Percentiles rank a stretch among this genome's conserved stretches.
Conservation (phyloP, 768 basidiomycete genomes). For the Termitomyces bulborhizus region DNA sequence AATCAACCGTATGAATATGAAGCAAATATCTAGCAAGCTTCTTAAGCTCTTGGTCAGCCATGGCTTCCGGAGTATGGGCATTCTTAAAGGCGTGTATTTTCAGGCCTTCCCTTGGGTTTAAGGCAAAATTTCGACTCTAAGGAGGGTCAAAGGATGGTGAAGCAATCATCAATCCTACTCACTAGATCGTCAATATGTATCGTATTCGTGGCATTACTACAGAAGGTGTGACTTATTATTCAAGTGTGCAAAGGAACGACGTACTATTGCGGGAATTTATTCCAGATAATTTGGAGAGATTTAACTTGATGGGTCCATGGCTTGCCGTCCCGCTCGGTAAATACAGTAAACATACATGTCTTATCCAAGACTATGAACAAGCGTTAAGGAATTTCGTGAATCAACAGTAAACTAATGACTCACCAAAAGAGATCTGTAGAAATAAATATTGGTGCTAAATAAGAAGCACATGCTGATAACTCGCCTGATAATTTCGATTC, state of each 20-base stretch:
- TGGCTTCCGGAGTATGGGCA: slow-evolving; percentile 59
- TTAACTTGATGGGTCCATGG: slow-evolving; percentile 80
- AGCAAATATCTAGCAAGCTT: slow-evolving; percentile 62
- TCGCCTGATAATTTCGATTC: slow-evolving; percentile 62
- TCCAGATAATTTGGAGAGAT: slow-evolving; percentile 82
- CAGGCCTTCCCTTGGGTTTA: slow-evolving; percentile 79
- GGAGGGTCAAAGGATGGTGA: not conserved
- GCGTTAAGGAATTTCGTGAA: slow-evolving; percentile 4
- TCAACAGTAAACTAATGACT: slow-evolving; percentile 1
- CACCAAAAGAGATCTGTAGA: slow-evolving; percentile 59
- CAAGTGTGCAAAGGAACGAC: slow-evolving; percentile 10
- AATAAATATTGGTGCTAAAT: not conserved
- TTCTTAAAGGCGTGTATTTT: slow-evolving; percentile 81
- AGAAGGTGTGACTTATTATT: not conserved
- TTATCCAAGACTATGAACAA: slow-evolving; percentile 64
- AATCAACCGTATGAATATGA: slow-evolving; percentile 54
- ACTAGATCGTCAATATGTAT: slow-evolving; percentile 87
- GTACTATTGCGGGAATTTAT: slow-evolving; percentile 76
- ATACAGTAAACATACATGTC: slow-evolving; percentile 85
- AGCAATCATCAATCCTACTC: slow-evolving; percentile 13
- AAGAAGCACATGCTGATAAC: slow-evolving; percentile 2
- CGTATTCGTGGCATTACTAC: slow-evolving; percentile 62
- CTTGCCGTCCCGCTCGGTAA: slow-evolving; percentile 64
- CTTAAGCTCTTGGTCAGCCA: slow-evolving; percentile 63
- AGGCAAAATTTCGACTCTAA: slow-evolving; percentile 78